phyloP scores from a whole-genome alignment of 148 eudicot species.

The Camellia lanceoleosa region DNA sequence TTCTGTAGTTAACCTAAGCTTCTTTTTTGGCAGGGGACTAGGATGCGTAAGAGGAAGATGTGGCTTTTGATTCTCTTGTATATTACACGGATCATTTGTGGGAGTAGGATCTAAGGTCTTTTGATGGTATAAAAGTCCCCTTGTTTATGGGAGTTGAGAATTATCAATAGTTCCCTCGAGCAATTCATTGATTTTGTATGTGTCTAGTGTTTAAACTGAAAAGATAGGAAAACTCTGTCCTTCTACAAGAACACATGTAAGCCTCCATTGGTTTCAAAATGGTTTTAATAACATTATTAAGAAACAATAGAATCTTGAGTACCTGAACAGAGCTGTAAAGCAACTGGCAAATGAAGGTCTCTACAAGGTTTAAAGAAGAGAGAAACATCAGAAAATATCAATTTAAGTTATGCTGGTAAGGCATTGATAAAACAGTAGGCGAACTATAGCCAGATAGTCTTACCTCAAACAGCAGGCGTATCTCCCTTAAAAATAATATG shows the following conservation, averaged over 20 bases:
- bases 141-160: no score
- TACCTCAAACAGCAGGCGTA: constrained; percentile 55
- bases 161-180: no score
- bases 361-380: constrained; percentile 36
- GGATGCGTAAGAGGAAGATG: no score
- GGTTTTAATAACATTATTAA: neutral
- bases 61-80: no score
- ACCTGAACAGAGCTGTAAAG: constrained; percentile 60
- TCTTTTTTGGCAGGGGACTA: no score
- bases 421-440: neutral
- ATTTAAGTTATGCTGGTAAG: neutral
- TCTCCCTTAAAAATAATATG: constrained; percentile 64
- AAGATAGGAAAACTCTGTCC: neutral
- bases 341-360: constrained; percentile 44
- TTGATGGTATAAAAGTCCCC: no score
- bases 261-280: neutral
- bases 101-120: no score
- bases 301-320: constrained; percentile 1
- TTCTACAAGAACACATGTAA: neutral
- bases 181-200: no score
- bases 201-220: neutral
- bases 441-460: constrained; percentile 3
- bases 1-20: neutral
- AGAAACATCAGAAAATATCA: constrained; percentile 12
- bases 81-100: no score